Evolutionary conservation across 2,329 filamentous ascomycete species (phyloP).

Genomic region (Penicillium sp.): DNA sequence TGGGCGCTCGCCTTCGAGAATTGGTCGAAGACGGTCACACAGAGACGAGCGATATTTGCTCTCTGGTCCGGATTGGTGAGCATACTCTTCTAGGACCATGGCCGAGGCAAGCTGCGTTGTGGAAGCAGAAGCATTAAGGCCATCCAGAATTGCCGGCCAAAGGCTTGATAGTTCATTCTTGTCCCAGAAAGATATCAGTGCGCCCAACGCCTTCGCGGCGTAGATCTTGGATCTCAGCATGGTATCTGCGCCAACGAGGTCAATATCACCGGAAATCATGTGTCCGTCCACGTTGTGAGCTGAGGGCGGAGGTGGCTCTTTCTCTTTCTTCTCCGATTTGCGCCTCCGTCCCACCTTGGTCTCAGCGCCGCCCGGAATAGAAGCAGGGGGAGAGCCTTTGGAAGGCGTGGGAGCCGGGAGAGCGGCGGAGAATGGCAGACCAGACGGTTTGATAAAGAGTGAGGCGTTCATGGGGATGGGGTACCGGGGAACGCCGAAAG

Average conservation of each 20-base stretch:
- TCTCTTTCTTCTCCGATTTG: slow-evolving; percentile 79
- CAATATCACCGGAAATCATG: slow-evolving; percentile 96
- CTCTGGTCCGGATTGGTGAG: slow-evolving; percentile 50
- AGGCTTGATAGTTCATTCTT: slow-evolving; percentile 47
- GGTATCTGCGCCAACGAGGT: slow-evolving; percentile 84
- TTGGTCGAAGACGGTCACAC: slow-evolving; percentile 61
- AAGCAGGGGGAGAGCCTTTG: slow-evolving; percentile 43
- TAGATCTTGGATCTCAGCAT: slow-evolving; percentile 87
- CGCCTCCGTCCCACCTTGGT: slow-evolving; percentile 68
- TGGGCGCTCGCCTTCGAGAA: slow-evolving; percentile 80
- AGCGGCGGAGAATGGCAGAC: slow-evolving; percentile 67
- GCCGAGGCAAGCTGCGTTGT: slow-evolving; percentile 82
- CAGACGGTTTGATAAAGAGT: slow-evolving; percentile 90
- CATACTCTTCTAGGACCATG: slow-evolving; percentile 85
- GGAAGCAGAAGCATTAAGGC: slow-evolving; percentile 70
- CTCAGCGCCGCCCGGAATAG: slow-evolving; percentile 55
- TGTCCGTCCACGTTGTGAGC: slow-evolving; percentile 95
- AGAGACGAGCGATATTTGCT: slow-evolving; percentile 41
- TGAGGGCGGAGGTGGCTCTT: slow-evolving; percentile 65
- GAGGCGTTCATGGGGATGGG: slow-evolving; percentile 88
- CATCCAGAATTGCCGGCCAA: slow-evolving; percentile 66
- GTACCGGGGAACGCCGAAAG: slow-evolving; percentile 85
- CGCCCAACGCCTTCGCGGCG: slow-evolving; percentile 80
- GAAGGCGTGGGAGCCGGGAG: slow-evolving; percentile 34
- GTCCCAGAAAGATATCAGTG: slow-evolving; percentile 77